Evolutionary conservation across 345 rosid genomes (phyloP), one percentile per base, ranked within the genome.

Genomic region (Microcos paniculata): DNA sequence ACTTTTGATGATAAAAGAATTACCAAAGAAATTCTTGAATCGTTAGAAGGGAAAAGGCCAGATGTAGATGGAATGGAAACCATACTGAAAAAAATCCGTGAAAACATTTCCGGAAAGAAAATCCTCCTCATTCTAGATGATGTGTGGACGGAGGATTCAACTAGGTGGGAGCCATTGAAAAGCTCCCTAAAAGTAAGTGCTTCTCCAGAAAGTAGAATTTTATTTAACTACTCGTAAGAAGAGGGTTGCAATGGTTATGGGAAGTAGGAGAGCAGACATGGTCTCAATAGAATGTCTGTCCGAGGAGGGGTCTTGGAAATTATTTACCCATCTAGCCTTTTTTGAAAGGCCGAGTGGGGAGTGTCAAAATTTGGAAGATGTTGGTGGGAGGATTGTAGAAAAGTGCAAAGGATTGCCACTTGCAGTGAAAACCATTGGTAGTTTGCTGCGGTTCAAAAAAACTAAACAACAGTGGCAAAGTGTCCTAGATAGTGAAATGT

Each of bases 401-500:
- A 81, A 59, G 28, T 77, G 83, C 48, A 16, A 66, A 0, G 53
- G 71, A 0, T 26, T 66, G 9, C 71, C 83, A 21, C 67, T 80
- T 33, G 80, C 80, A n/a, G 66, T 26, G 9, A 81, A 73, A 43
- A 69, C 53, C 55, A 2, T 80, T 2, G 79, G 79, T 6, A 62
- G 82, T 64, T 73, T 75, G 1, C 19, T 80, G 62, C 73, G 76
- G 6, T 65, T 56, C 72, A 80, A 80, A 55, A 76, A 51, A 69
- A 70, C 72, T 9, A 66, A 0, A 23, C 53, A 66, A 35, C 16
- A 66, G 6, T 66, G 71, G 46, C 31, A 43, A 8, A 40, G 57
- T 11, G 8, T 33, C 4, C 48, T 75, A 21, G 9, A 9, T 26
- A 23, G 71, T 4, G 31, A 80, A 53, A 18, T 70, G 18, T 80